A percentile compares a stretch with the other conserved stretches of the same genome.
Conservation (phyloP, 441 rosid species). For the Euphorbia celastroides region DNA sequence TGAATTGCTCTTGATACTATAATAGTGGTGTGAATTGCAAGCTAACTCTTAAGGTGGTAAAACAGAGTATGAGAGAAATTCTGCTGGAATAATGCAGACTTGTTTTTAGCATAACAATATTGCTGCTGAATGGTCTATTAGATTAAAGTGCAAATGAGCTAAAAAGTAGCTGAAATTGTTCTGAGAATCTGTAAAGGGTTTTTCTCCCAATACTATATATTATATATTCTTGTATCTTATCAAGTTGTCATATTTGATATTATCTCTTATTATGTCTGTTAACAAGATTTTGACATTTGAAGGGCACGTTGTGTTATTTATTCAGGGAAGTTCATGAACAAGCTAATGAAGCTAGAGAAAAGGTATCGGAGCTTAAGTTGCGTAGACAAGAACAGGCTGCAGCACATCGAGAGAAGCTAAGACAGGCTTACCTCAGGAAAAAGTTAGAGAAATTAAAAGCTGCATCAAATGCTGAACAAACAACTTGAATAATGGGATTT, state of each 20-base stretch:
- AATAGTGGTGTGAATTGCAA: too few relatives aligned
- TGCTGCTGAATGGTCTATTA: background rate
- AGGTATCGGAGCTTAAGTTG: slow-evolving; percentile 56
- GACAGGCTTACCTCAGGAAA: slow-evolving; percentile 74
- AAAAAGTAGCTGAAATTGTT: background rate
- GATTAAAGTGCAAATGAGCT: background rate
- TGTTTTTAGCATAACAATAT: background rate
- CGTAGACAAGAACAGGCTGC: slow-evolving; percentile 72
- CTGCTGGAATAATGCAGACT: background rate
- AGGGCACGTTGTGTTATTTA: background rate
- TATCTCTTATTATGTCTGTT: background rate
- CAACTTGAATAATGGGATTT: slow-evolving; percentile 9
- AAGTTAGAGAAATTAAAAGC: slow-evolving; percentile 82
- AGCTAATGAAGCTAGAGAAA: slow-evolving; percentile 79
- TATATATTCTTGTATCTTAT: background rate
- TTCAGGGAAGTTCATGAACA: slow-evolving; percentile 87
- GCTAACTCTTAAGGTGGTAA: too few relatives aligned
- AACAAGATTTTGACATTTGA: background rate
- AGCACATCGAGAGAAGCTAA: slow-evolving; percentile 70
- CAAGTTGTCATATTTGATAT: too few relatives aligned
- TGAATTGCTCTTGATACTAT: too few relatives aligned
- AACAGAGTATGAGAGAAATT: too few relatives aligned
- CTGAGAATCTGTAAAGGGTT: background rate
- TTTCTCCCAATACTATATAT: background rate
- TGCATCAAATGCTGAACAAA: slow-evolving; percentile 27